A percentile compares a stretch with the other conserved stretches of the same genome.
phyloP scores from a whole-genome alignment of 2,329 filamentous ascomycete genomes.

The Ciborinia camelliae region DNA sequence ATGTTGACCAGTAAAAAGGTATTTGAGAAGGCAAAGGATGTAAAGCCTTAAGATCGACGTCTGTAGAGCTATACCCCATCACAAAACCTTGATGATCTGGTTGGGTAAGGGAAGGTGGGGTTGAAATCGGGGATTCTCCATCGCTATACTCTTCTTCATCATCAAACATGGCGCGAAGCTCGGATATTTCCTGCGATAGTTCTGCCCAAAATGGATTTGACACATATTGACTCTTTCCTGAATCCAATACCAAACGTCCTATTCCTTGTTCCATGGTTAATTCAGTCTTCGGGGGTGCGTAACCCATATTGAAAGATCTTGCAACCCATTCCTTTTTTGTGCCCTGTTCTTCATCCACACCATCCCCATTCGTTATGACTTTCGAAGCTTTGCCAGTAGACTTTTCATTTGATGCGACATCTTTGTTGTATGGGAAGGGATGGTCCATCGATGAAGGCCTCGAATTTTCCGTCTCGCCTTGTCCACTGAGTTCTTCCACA shows the following conservation, averaged over 20 bases:
- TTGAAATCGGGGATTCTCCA: slow-evolving; percentile 28
- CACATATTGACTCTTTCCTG: slow-evolving; percentile 67
- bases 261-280: slow-evolving; percentile 45
- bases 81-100: slow-evolving; percentile 69
- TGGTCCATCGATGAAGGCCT: slow-evolving; percentile 31
- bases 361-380: slow-evolving; percentile 27
- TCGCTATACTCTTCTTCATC: slow-evolving; percentile 34
- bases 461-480: slow-evolving; percentile 44
- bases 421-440: slow-evolving; percentile 23
- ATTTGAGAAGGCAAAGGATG: slow-evolving; percentile 66
- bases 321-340: slow-evolving; percentile 31
- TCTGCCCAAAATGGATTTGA: slow-evolving; percentile 74
- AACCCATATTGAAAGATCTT: slow-evolving; percentile 28
- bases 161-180: slow-evolving; percentile 36
- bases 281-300: slow-evolving; percentile 30
- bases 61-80: slow-evolving; percentile 68
- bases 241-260: slow-evolving; percentile 67
- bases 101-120: slow-evolving; percentile 53
- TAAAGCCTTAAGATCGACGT: slow-evolving; percentile 60
- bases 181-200: slow-evolving; percentile 54
- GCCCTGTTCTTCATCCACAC: slow-evolving; percentile 33
- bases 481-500: slow-evolving; percentile 65
- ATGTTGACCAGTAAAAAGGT: slow-evolving; percentile 65
- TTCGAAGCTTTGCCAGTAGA: slow-evolving; percentile 15
- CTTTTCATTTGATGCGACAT: slow-evolving; percentile 24